A percentile compares a stretch with the other conserved stretches of the same genome.
Evolutionary conservation across 805 yeast genomes (phyloP).

Genomic region (Brettanomyces naardenensis): DNA sequence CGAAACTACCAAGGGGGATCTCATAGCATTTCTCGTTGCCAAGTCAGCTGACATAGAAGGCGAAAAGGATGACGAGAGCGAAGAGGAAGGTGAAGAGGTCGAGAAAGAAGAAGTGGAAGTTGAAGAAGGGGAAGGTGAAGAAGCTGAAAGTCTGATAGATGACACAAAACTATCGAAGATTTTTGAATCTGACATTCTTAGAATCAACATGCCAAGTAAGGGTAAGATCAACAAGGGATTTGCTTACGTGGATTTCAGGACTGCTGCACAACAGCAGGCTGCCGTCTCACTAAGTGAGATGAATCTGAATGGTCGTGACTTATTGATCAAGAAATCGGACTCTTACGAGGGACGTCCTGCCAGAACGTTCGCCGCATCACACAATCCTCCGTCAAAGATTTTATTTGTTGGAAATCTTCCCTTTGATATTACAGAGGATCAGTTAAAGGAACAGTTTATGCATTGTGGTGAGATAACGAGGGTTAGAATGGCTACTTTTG

Average conservation of each 20-base stretch:
- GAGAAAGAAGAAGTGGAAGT: not conserved
- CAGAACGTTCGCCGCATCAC: constrained; percentile 37
- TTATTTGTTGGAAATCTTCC: constrained; percentile 90
- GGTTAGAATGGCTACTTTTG: constrained; percentile 96
- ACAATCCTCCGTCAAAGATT: constrained; percentile 83
- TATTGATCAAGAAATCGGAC: constrained; percentile 73
- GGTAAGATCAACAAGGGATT: constrained; percentile 72
- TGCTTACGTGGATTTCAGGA: constrained; percentile 79
- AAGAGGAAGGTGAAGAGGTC: not conserved
- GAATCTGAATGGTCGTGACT: constrained; percentile 72
- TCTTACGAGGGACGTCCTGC: constrained; percentile 87
- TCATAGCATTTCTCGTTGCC: constrained; percentile 52
- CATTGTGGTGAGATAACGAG: constrained; percentile 83
- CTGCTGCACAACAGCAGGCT: constrained; percentile 48
- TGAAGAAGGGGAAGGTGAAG: not conserved
- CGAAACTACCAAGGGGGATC: constrained; percentile 71
- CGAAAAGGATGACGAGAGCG: not conserved
- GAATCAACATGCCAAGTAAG: constrained; percentile 75
- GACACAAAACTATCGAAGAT: constrained; percentile 25
- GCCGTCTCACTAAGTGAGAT: constrained; percentile 66
- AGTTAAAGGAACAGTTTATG: constrained; percentile 73
- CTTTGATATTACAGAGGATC: constrained; percentile 81
- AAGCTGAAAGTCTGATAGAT: not conserved
- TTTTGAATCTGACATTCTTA: constrained; percentile 50
- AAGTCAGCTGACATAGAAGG: constrained; percentile 36